phyloP scores from a whole-genome alignment of 2,329 filamentous ascomycete genomes.

The Colletotrichum australisinense region DNA sequence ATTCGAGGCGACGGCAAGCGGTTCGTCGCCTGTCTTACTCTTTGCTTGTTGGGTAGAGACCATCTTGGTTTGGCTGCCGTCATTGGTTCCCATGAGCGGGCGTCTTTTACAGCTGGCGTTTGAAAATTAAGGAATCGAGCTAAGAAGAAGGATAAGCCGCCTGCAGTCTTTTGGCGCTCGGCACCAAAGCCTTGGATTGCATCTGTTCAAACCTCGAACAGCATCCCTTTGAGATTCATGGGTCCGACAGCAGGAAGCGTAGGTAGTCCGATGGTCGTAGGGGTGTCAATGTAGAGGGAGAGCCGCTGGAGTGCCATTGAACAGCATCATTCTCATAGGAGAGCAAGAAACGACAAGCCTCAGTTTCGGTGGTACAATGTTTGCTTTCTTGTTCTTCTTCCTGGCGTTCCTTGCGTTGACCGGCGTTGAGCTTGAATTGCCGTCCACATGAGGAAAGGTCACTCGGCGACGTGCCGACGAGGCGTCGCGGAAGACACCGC shows the following conservation, averaged over 20 bases:
- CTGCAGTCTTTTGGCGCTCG: not conserved
- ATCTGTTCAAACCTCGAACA: not conserved
- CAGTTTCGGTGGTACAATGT: constrained; percentile 15
- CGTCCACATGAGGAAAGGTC: constrained; percentile 17
- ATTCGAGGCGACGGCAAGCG: not conserved
- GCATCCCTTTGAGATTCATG: not conserved
- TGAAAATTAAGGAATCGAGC: constrained; percentile 10
- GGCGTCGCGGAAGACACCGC: constrained; percentile 8
- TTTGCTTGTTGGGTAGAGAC: not conserved
- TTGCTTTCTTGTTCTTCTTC: constrained; percentile 22
- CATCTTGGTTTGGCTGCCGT: not conserved
- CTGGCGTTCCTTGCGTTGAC: constrained; percentile 21
- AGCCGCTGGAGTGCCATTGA: not conserved
- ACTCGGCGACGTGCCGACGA: constrained; percentile 24
- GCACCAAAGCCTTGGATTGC: not conserved
- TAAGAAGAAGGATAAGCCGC: constrained; percentile 9
- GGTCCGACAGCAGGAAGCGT: not conserved
- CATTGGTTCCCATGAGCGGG: not conserved
- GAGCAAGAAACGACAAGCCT: constrained; percentile 18
- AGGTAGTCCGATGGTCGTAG: not conserved
- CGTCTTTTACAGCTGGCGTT: not conserved
- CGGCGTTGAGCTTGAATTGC: constrained; percentile 29
- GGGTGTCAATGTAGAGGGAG: constrained; percentile 1
- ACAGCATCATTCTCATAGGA: not conserved
- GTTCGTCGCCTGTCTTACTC: constrained; percentile 16